Percentiles rank a stretch among this genome's conserved stretches.
Conservation (phyloP, 2,329 filamentous ascomycete species). For the Penicillium capsulatum region DNA sequence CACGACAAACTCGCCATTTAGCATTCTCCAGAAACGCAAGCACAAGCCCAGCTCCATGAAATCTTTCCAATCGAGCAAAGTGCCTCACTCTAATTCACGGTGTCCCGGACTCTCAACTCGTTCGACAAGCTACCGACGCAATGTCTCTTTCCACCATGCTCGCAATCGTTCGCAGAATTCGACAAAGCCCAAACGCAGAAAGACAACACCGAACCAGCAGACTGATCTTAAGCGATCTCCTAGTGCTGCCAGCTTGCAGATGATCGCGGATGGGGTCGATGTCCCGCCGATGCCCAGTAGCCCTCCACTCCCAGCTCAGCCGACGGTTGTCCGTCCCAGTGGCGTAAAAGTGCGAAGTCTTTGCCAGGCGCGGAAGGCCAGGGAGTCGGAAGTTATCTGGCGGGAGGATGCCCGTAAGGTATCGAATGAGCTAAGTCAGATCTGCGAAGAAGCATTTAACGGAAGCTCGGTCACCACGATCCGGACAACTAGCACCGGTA, state of each 20-base stretch:
- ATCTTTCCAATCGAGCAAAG: slow-evolving; percentile 42
- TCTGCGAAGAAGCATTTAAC: slow-evolving; percentile 90
- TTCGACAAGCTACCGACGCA: slow-evolving; percentile 55
- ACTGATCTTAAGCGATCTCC: slow-evolving; percentile 24
- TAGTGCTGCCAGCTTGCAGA: slow-evolving; percentile 26
- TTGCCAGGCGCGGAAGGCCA: slow-evolving; percentile 41
- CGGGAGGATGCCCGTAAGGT: slow-evolving; percentile 79
- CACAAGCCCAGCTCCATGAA: slow-evolving; percentile 33
- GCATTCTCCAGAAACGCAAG: slow-evolving; percentile 31
- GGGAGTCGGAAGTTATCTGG: slow-evolving; percentile 49
- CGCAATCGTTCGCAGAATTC: slow-evolving; percentile 39
- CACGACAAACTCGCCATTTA: slow-evolving; percentile 25
- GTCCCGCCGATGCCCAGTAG: slow-evolving; percentile 31
- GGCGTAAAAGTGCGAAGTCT: slow-evolving; percentile 27
- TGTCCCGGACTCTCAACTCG: slow-evolving; percentile 36
- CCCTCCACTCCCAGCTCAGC: slow-evolving; percentile 39
- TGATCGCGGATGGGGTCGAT: slow-evolving; percentile 18
- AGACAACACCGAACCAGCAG: slow-evolving; percentile 17
- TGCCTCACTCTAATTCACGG: slow-evolving; percentile 48
- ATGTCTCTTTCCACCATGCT: slow-evolving; percentile 60
- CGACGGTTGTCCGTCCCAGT: slow-evolving; percentile 34
- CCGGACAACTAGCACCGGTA: slow-evolving; percentile 41
- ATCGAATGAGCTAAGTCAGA: slow-evolving; percentile 78
- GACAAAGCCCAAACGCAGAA: slow-evolving; percentile 21
- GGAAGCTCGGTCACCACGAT: slow-evolving; percentile 55